phyloP scores from a whole-genome alignment of 139 green algal genomes.

The Pleodorina starrii region DNA sequence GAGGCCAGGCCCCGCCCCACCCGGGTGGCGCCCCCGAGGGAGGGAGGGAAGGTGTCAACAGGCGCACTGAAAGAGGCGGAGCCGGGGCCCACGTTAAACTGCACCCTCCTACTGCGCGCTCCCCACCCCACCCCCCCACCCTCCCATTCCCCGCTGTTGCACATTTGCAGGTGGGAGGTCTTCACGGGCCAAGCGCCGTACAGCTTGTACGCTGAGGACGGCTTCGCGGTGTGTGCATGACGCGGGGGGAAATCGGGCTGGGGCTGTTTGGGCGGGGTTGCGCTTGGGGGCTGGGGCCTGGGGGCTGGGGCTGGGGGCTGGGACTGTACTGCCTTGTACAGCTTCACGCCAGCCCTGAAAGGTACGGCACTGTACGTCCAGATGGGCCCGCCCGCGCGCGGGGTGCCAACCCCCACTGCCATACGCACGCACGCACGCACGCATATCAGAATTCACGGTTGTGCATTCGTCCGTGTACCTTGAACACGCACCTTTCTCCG shows the following conservation, averaged over 20 bases:
- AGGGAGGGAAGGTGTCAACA: background rate
- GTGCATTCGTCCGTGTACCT: too few relatives aligned
- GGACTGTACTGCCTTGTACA: background rate
- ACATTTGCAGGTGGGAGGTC: conserved; percentile 10
- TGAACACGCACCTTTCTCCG: too few relatives aligned
- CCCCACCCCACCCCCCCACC: too few relatives aligned
- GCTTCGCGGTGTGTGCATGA: background rate
- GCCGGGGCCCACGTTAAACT: background rate
- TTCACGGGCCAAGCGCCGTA: conserved; percentile 31
- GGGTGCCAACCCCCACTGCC: background rate
- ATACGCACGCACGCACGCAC: background rate
- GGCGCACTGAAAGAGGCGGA: background rate
- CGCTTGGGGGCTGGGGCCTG: background rate
- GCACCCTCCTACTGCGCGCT: background rate
- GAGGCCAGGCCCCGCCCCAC: background rate
- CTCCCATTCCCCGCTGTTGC: background rate
- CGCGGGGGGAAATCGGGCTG: background rate
- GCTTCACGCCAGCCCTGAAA: background rate
- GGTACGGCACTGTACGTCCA: background rate
- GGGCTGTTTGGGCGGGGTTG: background rate
- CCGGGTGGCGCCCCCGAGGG: background rate
- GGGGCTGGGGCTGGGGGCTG: background rate
- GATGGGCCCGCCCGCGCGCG: background rate
- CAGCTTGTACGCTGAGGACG: background rate
- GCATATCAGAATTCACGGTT: background rate